Evolutionary conservation across 768 basidiomycete genomes (phyloP).

Genomic region (Cyclocybe cylindracea): DNA sequence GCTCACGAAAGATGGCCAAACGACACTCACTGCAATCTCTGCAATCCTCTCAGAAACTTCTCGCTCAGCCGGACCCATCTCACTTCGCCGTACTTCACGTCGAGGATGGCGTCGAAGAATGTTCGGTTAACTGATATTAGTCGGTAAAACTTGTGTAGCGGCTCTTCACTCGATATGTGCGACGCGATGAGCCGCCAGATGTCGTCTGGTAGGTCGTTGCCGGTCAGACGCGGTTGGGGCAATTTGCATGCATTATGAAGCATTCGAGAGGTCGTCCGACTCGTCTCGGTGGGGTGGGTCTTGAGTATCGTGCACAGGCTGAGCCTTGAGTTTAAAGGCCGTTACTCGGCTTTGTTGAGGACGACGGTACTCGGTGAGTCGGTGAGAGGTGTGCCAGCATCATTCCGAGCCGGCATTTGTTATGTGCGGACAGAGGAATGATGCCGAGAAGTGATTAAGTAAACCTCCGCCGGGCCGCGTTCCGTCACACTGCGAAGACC

Average conservation of each 20-base stretch:
- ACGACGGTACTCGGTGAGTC: no score
- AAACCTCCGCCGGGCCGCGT: no score
- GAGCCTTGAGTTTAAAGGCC: no score
- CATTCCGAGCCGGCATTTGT: no score
- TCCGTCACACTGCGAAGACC: no score
- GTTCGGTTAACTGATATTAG: conserved; percentile 35
- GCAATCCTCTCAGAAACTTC: conserved; percentile 24
- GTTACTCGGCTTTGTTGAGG: no score
- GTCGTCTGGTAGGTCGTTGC: conserved; percentile 29
- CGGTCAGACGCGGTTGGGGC: conserved; percentile 5
- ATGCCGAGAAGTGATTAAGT: no score
- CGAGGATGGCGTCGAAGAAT: conserved; percentile 30
- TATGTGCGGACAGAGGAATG: no score
- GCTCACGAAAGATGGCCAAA: background rate
- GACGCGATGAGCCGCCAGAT: conserved; percentile 32
- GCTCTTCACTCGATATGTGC: conserved; percentile 13
- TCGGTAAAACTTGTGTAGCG: background rate
- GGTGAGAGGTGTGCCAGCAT: no score
- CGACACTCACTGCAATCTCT: conserved; percentile 29
- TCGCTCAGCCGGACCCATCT: conserved; percentile 32
- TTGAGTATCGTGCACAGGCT: no score
- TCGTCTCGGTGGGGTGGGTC: no score
- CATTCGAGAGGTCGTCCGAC: no score
- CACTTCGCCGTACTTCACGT: conserved; percentile 29
- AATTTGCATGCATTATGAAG: background rate